Conservation (phyloP, 129 eudicot genomes). For the Tanacetum coccineum region DNA sequence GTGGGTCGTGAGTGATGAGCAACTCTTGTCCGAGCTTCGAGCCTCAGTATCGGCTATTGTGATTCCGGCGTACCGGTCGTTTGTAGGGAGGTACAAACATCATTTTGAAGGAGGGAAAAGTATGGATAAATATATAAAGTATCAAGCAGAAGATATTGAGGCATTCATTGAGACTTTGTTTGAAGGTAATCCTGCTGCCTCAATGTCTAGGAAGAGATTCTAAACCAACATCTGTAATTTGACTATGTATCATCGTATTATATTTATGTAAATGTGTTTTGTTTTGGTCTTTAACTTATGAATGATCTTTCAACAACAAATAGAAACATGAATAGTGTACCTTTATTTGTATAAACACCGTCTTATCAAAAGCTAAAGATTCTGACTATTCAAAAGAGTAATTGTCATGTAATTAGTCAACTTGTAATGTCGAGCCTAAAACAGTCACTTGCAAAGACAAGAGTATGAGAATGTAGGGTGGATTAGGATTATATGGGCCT, state of each 20-base stretch:
- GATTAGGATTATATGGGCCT: too few species aligned
- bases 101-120: constrained; percentile 44
- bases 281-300: background rate
- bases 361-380: too few species aligned
- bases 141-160: constrained; percentile 88
- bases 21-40: constrained; percentile 78
- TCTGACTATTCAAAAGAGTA: too few species aligned
- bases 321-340: background rate
- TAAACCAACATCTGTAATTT: constrained; percentile 5
- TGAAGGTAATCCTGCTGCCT: constrained; percentile 49
- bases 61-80: constrained; percentile 86
- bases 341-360: too few species aligned
- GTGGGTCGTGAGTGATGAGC: constrained; percentile 91
- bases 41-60: constrained; percentile 75
- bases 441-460: too few species aligned
- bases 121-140: constrained; percentile 68
- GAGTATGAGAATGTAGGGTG: too few species aligned
- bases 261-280: background rate
- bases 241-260: background rate
- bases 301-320: background rate
- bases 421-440: too few species aligned
- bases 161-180: constrained; percentile 67
- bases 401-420: too few species aligned
- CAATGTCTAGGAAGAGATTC: constrained; percentile 36
- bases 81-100: constrained; percentile 73